Evolutionary conservation across 331 rosid species (phyloP).

Genomic region (Phaseolus coccineus): DNA sequence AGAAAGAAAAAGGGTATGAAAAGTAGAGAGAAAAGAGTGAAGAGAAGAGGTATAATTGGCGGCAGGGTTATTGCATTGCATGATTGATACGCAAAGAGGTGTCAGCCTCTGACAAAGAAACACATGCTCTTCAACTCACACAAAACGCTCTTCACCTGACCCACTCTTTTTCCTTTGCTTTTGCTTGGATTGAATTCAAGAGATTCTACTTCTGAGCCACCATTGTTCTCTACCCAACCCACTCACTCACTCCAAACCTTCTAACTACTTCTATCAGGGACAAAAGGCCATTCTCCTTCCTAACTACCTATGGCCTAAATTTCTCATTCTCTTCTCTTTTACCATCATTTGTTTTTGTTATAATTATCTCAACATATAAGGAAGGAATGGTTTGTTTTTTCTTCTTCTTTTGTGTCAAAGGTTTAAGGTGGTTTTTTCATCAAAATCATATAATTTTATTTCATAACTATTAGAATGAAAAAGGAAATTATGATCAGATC

Average conservation of each 20-base stretch:
- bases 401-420: too few species aligned
- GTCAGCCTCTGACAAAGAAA: constrained; percentile 64
- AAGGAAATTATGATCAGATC: too few species aligned
- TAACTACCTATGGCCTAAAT: not conserved
- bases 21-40: not conserved
- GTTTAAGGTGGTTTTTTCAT: too few species aligned
- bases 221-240: not conserved
- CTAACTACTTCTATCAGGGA: constrained; percentile 16
- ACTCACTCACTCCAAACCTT: constrained; percentile 6
- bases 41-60: constrained; percentile 45
- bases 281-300: not conserved
- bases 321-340: not conserved
- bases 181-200: constrained; percentile 36
- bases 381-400: not conserved
- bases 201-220: not conserved
- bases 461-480: too few species aligned
- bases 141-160: constrained; percentile 23
- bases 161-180: constrained; percentile 36
- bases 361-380: not conserved
- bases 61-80: constrained; percentile 44
- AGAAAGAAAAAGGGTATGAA: not conserved
- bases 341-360: not conserved
- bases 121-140: constrained; percentile 47
- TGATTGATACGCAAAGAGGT: constrained; percentile 61
- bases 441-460: too few species aligned